phyloP scores from a whole-genome alignment of 2,329 filamentous ascomycete genomes.

The Fusarium scirpi region DNA sequence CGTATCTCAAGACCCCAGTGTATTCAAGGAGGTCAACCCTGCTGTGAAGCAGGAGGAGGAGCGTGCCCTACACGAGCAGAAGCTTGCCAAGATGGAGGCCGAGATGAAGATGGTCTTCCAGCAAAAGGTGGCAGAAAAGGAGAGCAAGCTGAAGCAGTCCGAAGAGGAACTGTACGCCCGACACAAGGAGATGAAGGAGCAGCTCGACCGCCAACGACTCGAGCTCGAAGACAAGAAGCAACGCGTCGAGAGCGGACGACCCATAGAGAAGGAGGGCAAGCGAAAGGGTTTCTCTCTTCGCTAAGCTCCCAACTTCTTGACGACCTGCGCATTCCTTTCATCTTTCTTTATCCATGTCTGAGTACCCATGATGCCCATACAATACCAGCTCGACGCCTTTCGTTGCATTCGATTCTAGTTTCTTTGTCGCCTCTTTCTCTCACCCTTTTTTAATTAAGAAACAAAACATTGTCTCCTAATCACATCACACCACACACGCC shows the following conservation, averaged over 20 bases:
- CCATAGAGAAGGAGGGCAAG: slow-evolving; percentile 97
- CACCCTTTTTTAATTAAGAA: slow-evolving; percentile 56
- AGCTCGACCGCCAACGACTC: slow-evolving; percentile 91
- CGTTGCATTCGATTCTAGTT: slow-evolving; percentile 61
- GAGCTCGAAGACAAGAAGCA: slow-evolving; percentile 99
- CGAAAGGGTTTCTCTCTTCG: slow-evolving; percentile 99
- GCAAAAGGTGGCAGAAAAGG: slow-evolving; percentile 99
- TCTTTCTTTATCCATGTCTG: slow-evolving; percentile 65
- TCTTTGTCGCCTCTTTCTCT: slow-evolving; percentile 53
- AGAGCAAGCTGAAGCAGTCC: slow-evolving; percentile 99
- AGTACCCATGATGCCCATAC: slow-evolving; percentile 70
- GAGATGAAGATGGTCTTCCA: slow-evolving; percentile 99
- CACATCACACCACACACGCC: slow-evolving; percentile 47
- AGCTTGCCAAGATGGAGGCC: slow-evolving; percentile 99
- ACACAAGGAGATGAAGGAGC: slow-evolving; percentile 99
- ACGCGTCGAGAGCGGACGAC: slow-evolving; percentile 93
- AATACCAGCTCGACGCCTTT: slow-evolving; percentile 69
- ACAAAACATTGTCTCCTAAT: slow-evolving; percentile 53
- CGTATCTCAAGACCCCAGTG: slow-evolving; percentile 96
- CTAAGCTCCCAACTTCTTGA: slow-evolving; percentile 63
- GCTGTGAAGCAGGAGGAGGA: slow-evolving; percentile 99
- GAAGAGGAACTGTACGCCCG: slow-evolving; percentile 98
- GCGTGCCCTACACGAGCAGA: slow-evolving; percentile 97
- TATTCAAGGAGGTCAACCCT: slow-evolving; percentile 99
- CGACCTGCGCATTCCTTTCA: slow-evolving; percentile 41